These are phyloP conservation scores for Oxytropis ochrocephala DNA, from an alignment of 306 rosid species.

Conservation along the genomic window DNA sequence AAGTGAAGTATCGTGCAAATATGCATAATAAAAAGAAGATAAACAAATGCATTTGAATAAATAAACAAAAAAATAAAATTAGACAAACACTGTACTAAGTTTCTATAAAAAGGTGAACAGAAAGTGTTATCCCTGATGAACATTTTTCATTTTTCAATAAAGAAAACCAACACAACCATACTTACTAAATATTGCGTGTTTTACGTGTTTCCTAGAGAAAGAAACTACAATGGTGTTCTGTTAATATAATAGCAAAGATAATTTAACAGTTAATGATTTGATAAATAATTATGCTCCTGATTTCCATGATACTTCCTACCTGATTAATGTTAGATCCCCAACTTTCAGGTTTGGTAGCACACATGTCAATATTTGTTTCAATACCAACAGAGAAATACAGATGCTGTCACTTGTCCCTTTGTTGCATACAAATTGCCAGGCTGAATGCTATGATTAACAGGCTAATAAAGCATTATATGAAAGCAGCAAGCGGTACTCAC, in stretches of 20 bases:
- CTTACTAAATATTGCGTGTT: no score
- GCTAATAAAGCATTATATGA: slow-evolving; percentile 15
- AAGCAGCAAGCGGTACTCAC: slow-evolving; percentile 49
- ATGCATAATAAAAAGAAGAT: slow-evolving; percentile 8
- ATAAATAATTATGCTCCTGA: neutral
- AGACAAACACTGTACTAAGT: neutral
- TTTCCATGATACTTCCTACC: neutral
- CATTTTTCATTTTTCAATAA: neutral
- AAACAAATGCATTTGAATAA: neutral
- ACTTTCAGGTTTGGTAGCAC: neutral
- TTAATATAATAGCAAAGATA: no score
- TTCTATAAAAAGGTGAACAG: neutral
- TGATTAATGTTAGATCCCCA: slow-evolving; percentile 6
- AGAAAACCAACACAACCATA: neutral
- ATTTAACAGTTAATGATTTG: neutral
- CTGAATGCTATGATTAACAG: neutral
- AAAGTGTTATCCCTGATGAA: neutral
- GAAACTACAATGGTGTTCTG: no score
- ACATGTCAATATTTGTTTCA: neutral
- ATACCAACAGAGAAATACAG: neutral
- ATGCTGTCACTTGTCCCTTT: neutral
- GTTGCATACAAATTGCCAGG: neutral
- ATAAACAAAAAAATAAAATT: neutral
- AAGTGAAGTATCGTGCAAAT: neutral
- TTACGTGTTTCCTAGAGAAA: no score